Evolutionary conservation across 768 basidiomycete species (phyloP), one percentile per base, ranked within the genome.

Genomic region (Tylopilus sp.): DNA sequence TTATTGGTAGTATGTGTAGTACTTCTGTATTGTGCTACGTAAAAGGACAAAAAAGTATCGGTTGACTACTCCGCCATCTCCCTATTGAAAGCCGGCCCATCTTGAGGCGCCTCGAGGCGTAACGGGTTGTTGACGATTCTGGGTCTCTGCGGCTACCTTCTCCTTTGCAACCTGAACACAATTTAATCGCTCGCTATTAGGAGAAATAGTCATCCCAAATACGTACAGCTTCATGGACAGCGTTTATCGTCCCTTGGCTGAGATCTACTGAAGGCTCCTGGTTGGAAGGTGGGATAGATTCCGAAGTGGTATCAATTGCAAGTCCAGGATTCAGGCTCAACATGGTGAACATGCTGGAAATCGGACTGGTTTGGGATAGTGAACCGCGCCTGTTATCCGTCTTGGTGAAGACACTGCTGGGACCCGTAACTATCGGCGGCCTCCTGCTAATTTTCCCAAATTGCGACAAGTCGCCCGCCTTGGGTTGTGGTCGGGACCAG

Each of bases 91-190:
- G n/a, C n/a, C n/a, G n/a, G n/a, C n/a, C n/a, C n/a, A n/a, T n/a
- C n/a, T 82, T 51, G 94, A 98, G 34, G 92, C 92, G 34, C 89
- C 87, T 37, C 94, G 86, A 25, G 92, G 94, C 83, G 95, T 92
- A 68, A 80, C 85, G 46, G 83, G 74, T 43, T 80, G 81, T 4
- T 84, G 80, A 57, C 72, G 78, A 26, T 73, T 76, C 68, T 83
- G 84, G 63, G 78, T 87, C 66, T 79, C 85, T 21, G 75, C 77
- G 25, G 76, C 76, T 30, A 83, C 83, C 69, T 87, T 88, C 71
- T 94, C 91, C 72, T 89, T 91, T 26, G 88, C 89, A 61, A 84
- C 89, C 85, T 93, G 62, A 33, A 47, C n/a, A 46, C 33, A 33
- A 33, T 56, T 57, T 33, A 55, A 31, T 54, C 45, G 52, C 8